Evolutionary conservation across 208 protist species (phyloP), one percentile per base, ranked within the genome.

Genomic region (Crithidia fasciculata): DNA sequence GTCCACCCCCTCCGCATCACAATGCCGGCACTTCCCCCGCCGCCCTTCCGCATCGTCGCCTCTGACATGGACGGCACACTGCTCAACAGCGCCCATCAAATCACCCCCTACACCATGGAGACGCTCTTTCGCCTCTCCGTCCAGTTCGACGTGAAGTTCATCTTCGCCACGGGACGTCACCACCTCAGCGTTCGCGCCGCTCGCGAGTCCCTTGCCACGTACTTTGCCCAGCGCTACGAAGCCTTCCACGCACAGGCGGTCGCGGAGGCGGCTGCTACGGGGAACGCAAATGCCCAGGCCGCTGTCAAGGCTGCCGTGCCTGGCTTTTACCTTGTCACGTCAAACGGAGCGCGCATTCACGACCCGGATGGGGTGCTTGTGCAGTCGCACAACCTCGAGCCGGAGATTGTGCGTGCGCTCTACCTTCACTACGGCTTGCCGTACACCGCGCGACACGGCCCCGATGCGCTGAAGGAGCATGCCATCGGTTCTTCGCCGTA

Each of bases 11-110:
- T 55, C 16, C 8, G 8, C 50, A 12, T 55, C 45, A 49, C 9
- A 8, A 49, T 8, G 9, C 45, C 59, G 64, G 4, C 64, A 2
- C 10, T 4, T 2, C 8, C 47, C 3, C 12, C 43, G 0, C 43
- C 59, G 28, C 69, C 76, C 15, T 92, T 86, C 60, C 74, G 70
- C 41, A 55, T 93, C 4, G 85, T 90, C 9, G 85, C 88, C 53
- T 85, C 83, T 47, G 88, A 93, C 64, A 86, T 93, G 73, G 88
- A 93, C 58, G 85, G 85, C 58, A 93, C 88, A 41, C 43, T 90
- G 71, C 73, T 92, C 18, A 83, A 85, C 18, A 60, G 16, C 2
- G 43, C 60, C 10, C 76, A 87, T 41, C 44, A 56, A 2, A 63
- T 92, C 16, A 83, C 82, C 8, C 62, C 63, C 13, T 68, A 68